Evolutionary conservation across 2,329 filamentous ascomycete genomes (phyloP).

Genomic region (Colletotrichum siamense): DNA sequence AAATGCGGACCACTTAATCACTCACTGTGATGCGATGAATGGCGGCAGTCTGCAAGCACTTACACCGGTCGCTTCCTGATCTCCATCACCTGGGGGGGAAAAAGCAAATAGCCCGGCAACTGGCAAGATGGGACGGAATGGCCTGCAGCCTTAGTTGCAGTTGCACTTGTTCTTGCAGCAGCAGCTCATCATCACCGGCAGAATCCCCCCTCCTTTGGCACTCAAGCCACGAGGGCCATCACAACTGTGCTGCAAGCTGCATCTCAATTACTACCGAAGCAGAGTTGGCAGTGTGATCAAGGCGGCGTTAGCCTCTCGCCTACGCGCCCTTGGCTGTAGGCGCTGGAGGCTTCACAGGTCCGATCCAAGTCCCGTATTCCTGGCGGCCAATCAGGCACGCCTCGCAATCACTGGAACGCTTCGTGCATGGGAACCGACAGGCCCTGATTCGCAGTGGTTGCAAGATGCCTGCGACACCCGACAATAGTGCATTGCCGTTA

Average conservation of each 20-base stretch:
- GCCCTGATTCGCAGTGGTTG: constrained; percentile 40
- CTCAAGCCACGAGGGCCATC: constrained; percentile 8
- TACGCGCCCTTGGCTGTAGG: constrained; percentile 46
- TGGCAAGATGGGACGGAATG: neutral
- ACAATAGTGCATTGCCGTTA: constrained; percentile 17
- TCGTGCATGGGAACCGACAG: constrained; percentile 42
- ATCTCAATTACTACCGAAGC: neutral
- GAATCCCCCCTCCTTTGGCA: neutral
- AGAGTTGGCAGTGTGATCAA: constrained; percentile 11
- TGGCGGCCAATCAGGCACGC: constrained; percentile 41
- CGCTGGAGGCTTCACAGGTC: constrained; percentile 14
- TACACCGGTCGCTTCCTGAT: neutral
- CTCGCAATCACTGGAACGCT: constrained; percentile 42
- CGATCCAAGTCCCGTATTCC: constrained; percentile 15
- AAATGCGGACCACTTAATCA: neutral
- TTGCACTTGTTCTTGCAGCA: neutral
- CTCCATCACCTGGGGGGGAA: neutral
- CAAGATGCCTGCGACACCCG: constrained; percentile 27
- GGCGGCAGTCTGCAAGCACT: constrained; percentile 18
- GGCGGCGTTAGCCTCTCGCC: constrained; percentile 14
- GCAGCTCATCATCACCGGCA: neutral
- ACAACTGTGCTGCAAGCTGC: constrained; percentile 6
- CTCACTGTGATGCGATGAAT: neutral
- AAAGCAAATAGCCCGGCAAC: neutral
- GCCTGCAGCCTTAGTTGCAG: constrained; percentile 1